These are phyloP conservation scores for Fusarium miscanthi DNA, from an alignment of 2,329 filamentous ascomycete genomes.

Conservation along the genomic window DNA sequence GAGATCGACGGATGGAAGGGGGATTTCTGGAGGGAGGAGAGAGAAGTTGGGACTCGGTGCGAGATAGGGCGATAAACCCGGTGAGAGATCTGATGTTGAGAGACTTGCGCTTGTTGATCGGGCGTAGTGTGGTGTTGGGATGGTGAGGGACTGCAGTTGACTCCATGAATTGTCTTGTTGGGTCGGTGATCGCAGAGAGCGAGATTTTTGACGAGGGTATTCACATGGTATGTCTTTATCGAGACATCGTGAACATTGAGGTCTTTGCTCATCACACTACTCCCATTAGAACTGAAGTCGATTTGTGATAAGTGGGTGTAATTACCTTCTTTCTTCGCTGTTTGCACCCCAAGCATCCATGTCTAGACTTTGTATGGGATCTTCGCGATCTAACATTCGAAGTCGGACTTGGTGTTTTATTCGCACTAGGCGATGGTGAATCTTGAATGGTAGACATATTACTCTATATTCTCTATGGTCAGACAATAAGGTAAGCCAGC, in stretches of 20 bases:
- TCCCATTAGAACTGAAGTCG: background rate
- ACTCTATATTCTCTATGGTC: background rate
- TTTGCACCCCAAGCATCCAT: constrained; percentile 40
- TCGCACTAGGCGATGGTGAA: background rate
- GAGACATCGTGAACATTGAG: constrained; percentile 29
- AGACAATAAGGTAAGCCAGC: background rate
- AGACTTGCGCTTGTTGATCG: background rate
- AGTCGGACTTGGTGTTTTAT: background rate
- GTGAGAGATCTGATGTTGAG: constrained; percentile 3
- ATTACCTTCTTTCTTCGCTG: constrained; percentile 39
- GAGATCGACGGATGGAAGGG: constrained; percentile 11
- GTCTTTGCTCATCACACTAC: constrained; percentile 35
- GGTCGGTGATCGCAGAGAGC: background rate
- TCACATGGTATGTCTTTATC: constrained; percentile 25
- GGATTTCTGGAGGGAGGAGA: background rate
- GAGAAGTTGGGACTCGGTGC: constrained; percentile 7
- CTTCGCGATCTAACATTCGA: constrained; percentile 20
- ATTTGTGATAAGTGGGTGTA: rapidly evolving
- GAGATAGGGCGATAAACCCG: background rate
- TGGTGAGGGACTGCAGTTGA: background rate
- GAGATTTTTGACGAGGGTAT: constrained; percentile 13
- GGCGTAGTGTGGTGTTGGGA: background rate
- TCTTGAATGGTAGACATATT: background rate
- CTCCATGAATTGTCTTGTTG: background rate
- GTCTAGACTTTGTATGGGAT: constrained; percentile 40